Percentiles rank a stretch among this genome's conserved stretches.
Evolutionary conservation across 2,329 filamentous ascomycete species (phyloP).

Genomic region (Fusarium illudens): DNA sequence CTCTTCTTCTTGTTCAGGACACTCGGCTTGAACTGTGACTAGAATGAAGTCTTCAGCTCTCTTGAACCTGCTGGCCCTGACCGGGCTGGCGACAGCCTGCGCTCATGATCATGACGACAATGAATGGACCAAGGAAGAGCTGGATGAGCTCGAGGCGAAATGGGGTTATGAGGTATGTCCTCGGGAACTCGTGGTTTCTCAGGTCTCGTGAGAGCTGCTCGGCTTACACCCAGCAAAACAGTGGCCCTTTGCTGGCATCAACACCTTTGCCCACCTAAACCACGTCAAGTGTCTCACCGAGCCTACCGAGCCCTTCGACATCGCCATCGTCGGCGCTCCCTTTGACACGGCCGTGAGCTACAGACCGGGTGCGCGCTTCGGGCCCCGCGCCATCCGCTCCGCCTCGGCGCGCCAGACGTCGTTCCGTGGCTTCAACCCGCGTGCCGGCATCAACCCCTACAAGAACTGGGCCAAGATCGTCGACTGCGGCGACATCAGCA

Average conservation of each 20-base stretch:
- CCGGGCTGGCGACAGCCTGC: slow-evolving; percentile 41
- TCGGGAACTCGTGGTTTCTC: no score
- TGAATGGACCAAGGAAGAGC: slow-evolving; percentile 59
- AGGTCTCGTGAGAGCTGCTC: not conserved
- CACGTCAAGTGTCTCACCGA: slow-evolving; percentile 75
- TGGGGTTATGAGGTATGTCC: slow-evolving; percentile 64
- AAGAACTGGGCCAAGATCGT: slow-evolving; percentile 80
- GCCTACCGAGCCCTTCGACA: slow-evolving; percentile 71
- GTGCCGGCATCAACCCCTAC: slow-evolving; percentile 86
- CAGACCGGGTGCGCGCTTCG: slow-evolving; percentile 74
- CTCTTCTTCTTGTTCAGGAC: not conserved
- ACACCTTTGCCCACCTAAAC: slow-evolving; percentile 76
- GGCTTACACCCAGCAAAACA: slow-evolving; percentile 26
- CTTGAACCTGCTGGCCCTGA: slow-evolving; percentile 40
- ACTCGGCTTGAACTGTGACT: not conserved
- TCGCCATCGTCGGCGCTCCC: slow-evolving; percentile 75
- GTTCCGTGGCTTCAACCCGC: slow-evolving; percentile 80
- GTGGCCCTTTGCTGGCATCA: slow-evolving; percentile 73
- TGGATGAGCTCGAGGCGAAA: slow-evolving; percentile 63
- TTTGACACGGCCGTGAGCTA: slow-evolving; percentile 80
- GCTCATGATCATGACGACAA: slow-evolving; percentile 48
- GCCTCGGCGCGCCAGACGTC: slow-evolving; percentile 83
- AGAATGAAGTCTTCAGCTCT: slow-evolving; percentile 41
- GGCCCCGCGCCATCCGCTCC: slow-evolving; percentile 85
- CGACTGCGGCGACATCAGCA: slow-evolving; percentile 91